Conservation (phyloP, 495 filamentous ascomycete species). For the Clavariopsis aquatica region DNA sequence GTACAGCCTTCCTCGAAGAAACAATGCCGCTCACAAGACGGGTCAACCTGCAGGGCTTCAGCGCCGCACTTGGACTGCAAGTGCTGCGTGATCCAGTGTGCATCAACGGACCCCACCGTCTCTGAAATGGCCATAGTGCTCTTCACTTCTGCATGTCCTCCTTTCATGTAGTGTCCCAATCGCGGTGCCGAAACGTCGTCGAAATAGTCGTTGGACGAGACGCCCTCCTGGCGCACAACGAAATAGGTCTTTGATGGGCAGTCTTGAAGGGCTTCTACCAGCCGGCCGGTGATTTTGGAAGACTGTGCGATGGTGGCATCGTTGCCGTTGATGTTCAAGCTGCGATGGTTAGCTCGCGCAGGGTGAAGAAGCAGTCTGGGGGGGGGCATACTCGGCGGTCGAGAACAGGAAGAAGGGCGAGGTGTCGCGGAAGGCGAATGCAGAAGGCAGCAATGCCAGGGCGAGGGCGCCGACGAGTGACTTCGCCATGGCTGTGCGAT, state of each 20-base stretch:
- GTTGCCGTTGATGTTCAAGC: conserved; percentile 6
- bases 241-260: conserved; percentile 80
- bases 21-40: conserved; percentile 15
- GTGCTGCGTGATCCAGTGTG: conserved; percentile 15
- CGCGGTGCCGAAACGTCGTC: conserved; percentile 59
- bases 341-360: conserved; percentile 22
- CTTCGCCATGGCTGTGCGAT: conserved; percentile 25
- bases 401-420: conserved; percentile 87
- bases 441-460: conserved; percentile 57
- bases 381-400: conserved; percentile 65
- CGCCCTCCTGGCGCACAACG: conserved; percentile 75
- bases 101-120: conserved; percentile 38
- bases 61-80: conserved; percentile 34
- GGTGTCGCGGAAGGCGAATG: conserved; percentile 75
- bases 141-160: conserved; percentile 33
- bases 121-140: conserved; percentile 36
- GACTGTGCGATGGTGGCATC: conserved; percentile 21
- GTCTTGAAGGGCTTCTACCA: conserved; percentile 53
- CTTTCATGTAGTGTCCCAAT: conserved; percentile 52
- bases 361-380: conserved; percentile 23
- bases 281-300: conserved; percentile 25
- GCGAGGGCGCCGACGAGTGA: conserved; percentile 57
- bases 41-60: conserved; percentile 9
- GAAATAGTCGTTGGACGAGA: conserved; percentile 66
- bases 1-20: neutral